Percentiles rank a stretch among this genome's conserved stretches.
Conservation (phyloP, 2,329 filamentous ascomycete genomes). For the Alternaria arborescens region DNA sequence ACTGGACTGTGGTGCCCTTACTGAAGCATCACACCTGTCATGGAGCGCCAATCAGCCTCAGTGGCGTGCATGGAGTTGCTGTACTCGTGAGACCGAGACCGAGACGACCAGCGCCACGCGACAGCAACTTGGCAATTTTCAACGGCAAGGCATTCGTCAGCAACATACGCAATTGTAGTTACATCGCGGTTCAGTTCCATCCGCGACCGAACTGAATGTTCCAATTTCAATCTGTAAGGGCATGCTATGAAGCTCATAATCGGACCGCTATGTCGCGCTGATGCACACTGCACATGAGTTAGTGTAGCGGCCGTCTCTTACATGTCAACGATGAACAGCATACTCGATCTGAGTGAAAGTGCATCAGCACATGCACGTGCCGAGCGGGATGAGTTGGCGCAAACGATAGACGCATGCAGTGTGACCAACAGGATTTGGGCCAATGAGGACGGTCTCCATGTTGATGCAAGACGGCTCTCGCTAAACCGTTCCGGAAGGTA, state of each 20-base stretch:
- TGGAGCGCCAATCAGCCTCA: not conserved
- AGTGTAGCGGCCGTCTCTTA: not conserved
- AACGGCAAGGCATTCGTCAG: conserved; percentile 3
- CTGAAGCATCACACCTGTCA: not conserved
- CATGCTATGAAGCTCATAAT: not conserved
- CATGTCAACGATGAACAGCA: not conserved
- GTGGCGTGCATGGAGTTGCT: conserved; percentile 6
- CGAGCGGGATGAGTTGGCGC: conserved; percentile 1
- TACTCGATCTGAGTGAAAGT: not conserved
- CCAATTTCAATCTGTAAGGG: not conserved
- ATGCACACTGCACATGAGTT: not conserved
- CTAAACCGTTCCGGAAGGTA: conserved; percentile 19
- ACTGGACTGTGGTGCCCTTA: not conserved
- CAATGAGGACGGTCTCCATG: conserved; percentile 1
- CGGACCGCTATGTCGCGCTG: not conserved
- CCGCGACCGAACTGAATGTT: not conserved
- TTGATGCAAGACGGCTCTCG: conserved; percentile 2
- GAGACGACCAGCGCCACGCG: conserved; percentile 1
- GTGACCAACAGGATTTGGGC: conserved; percentile 5
- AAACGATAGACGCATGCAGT: conserved; percentile 10
- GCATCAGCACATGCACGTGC: not conserved
- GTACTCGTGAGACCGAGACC: not conserved
- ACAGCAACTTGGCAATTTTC: not conserved
- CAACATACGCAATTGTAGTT: not conserved
- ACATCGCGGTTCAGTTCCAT: not conserved